phyloP scores from a whole-genome alignment of 345 rosid genomes.

The rapeseed (Brassica napus) region Da-Ae NC_063442.1:50501-51000 shows the following conservation, averaged over 20 bases:
- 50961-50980: slow-evolving; percentile 90
- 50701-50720: too few species aligned
- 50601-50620: slow-evolving; percentile 71
- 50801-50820: slow-evolving; percentile 68
- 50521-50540: not conserved
- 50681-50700: slow-evolving; percentile 30
- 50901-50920: slow-evolving; percentile 81
- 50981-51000: slow-evolving; percentile 87
- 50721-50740: not conserved
- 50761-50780: slow-evolving; percentile 63
- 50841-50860: slow-evolving; percentile 78
- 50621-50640: slow-evolving; percentile 54
- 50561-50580: slow-evolving; percentile 65
- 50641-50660: slow-evolving; percentile 62
- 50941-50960: slow-evolving; percentile 70
- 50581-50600: slow-evolving; percentile 67
- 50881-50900: slow-evolving; percentile 86
- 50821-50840: slow-evolving; percentile 72
- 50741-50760: slow-evolving; percentile 42
- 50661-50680: slow-evolving; percentile 71
- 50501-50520: not conserved
- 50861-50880: slow-evolving; percentile 92
- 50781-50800: slow-evolving; percentile 72
- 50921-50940: slow-evolving; percentile 86
- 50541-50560: slow-evolving; percentile 46